Evolutionary conservation across 1,139 yeast species (phyloP).

Genomic region (Pichia sp.): DNA sequence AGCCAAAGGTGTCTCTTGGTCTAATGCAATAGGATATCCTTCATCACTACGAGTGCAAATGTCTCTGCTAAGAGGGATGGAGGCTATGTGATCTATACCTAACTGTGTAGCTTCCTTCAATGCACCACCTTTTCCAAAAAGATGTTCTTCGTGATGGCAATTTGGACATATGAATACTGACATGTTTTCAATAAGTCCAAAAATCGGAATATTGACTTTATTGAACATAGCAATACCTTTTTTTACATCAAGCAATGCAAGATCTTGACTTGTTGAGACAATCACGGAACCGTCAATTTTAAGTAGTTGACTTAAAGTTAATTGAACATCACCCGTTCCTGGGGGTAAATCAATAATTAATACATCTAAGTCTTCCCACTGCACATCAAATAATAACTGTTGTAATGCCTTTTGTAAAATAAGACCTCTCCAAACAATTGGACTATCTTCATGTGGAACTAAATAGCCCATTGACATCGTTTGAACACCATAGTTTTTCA

Average conservation of each 20-base stretch:
- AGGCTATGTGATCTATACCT: conserved; percentile 50
- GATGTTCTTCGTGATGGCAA: conserved; percentile 65
- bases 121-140: conserved; percentile 70
- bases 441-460: conserved; percentile 55
- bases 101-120: conserved; percentile 47
- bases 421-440: conserved; percentile 82
- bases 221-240: conserved; percentile 77
- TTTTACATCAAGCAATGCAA: conserved; percentile 74
- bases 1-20: conserved; percentile 35
- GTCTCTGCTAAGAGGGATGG: conserved; percentile 60
- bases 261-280: conserved; percentile 84
- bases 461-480: conserved; percentile 90
- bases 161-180: conserved; percentile 70
- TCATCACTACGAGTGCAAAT: conserved; percentile 56
- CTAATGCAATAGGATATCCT: conserved; percentile 59
- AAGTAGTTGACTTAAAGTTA: conserved; percentile 74
- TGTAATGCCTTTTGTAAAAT: conserved; percentile 86
- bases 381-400: conserved; percentile 72
- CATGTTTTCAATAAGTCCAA: conserved; percentile 83
- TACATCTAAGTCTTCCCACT: conserved; percentile 68
- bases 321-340: conserved; percentile 85
- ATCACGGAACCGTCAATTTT: conserved; percentile 72
- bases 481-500: conserved; percentile 70
- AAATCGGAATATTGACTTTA: conserved; percentile 64
- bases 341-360: conserved; percentile 85